Base-by-base conservation (phyloP, 257 asterid species). In the Eustoma russellianum region DNA sequence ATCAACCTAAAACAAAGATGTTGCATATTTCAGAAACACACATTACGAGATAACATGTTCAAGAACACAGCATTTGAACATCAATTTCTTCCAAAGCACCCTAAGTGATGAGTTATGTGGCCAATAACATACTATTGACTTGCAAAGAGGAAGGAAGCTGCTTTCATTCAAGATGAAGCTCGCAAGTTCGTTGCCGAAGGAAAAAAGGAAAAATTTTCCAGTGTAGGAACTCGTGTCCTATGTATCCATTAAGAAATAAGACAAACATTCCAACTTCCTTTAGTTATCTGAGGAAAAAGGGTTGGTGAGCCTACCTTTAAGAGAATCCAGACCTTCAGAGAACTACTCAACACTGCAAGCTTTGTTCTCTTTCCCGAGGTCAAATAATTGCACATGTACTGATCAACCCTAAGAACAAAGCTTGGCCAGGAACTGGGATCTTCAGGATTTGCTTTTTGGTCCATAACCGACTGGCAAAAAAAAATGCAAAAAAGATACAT, bases 261-360 rank as follows among this genome's bases (percentile, higher is more conserved):
- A 34, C 8, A 9, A 10, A 17, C 12, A 14, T 28, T 24, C 52
- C n/a, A 28, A 56, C 17, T 51, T 51, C 34, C 24, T 9, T 14
- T 14, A 41, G 24, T 14, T 1, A 52, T 52, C 12, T 6, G 24
- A 48, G 47, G 24, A 48, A 33, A 12, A 5, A 11, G 13, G 5
- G 13, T 6, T 14, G 49, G 17, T 9, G 33, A 61, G 53, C 79
- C 55, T 75, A 88, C 98, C 97, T 88, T 92, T 19, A 85, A 80
- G 70, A 88, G 93, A 68, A 88, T 83, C n/a, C n/a, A n/a, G n/a
- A 88, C 95, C 83, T 88, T 92, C 58, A 92, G 95, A 73, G 98
- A 92, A 74, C 93, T 88, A 61, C 97, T 85, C 79, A 92, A 74
- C 57, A 79, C 67, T 8, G 94, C 98, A 34, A 92, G 78, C 71